Percentiles rank a stretch among this genome's conserved stretches.
These are phyloP conservation scores for Candida silvatica DNA, from an alignment of 805 yeast species.

Conservation along the genomic window DNA sequence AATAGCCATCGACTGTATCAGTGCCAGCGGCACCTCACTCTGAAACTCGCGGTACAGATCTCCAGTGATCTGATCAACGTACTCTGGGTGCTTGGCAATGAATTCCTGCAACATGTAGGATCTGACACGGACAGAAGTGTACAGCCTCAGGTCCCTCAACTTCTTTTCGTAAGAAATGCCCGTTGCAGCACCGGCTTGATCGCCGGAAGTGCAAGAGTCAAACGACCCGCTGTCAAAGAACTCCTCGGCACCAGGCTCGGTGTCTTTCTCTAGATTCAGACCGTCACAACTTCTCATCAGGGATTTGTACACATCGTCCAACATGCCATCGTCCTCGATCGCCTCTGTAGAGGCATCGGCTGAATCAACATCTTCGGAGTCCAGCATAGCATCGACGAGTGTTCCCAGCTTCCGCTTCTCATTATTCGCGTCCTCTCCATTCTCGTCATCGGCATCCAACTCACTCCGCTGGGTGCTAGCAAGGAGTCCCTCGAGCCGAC, in stretches of 20 bases:
- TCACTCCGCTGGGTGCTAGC: too few species aligned
- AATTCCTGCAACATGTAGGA: conserved; percentile 11
- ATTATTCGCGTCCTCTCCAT: not conserved
- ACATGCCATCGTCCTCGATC: conserved; percentile 1
- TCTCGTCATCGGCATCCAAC: not conserved
- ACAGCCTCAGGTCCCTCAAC: conserved; percentile 5
- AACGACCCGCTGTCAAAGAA: not conserved
- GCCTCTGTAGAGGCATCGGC: not conserved
- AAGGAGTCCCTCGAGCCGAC: too few species aligned
- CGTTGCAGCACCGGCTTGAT: too few species aligned
- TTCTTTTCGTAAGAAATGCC: too few species aligned
- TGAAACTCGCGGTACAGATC: conserved; percentile 15
- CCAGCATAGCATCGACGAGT: conserved; percentile 3
- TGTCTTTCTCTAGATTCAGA: not conserved
- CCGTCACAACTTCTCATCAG: conserved; percentile 5
- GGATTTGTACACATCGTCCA: conserved; percentile 8
- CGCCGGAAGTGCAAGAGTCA: too few species aligned
- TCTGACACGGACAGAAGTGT: conserved; percentile 12
- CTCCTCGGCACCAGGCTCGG: not conserved
- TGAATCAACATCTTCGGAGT: conserved; percentile 6
- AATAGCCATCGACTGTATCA: conserved; percentile 19
- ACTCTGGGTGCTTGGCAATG: conserved; percentile 9
- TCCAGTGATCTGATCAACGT: conserved; percentile 8
- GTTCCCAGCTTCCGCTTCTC: not conserved
- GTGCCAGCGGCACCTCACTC: conserved; percentile 14